phyloP scores from a whole-genome alignment of 169 alveolate genomes.

The Plasmodium knowlesi region DNA sequence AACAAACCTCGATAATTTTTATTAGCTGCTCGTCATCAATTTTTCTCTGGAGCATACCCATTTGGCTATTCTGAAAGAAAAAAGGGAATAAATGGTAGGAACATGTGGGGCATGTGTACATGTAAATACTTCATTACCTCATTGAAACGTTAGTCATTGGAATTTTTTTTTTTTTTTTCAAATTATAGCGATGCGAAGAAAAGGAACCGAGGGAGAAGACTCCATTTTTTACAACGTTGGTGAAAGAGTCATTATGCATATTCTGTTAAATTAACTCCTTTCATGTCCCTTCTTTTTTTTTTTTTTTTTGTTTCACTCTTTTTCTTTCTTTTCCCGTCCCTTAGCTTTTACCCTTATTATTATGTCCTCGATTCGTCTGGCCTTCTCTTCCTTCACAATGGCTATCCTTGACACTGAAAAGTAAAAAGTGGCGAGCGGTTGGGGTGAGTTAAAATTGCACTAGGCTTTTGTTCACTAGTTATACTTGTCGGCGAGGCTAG shows the following conservation, averaged over 20 bases:
- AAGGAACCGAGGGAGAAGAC: background rate
- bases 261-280: background rate
- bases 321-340: background rate
- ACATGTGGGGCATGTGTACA: background rate
- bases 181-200: background rate
- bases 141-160: background rate
- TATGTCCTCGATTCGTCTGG: conserved; percentile 63
- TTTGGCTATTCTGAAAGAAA: conserved; percentile 69
- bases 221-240: background rate
- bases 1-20: conserved; percentile 72
- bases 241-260: background rate
- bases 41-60: conserved; percentile 44
- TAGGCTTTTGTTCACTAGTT: background rate
- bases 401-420: conserved; percentile 69
- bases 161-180: background rate
- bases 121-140: background rate
- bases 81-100: background rate
- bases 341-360: conserved; percentile 41
- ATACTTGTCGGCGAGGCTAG: background rate
- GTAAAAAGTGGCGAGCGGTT: conserved; percentile 4
- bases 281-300: background rate
- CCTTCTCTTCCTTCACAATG: conserved; percentile 67
- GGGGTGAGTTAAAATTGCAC: background rate
- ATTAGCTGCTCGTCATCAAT: conserved; percentile 66
- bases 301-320: background rate